A percentile compares a stretch with the other conserved stretches of the same genome.
Conservation (phyloP, 257 asterid genomes). For the Anisodus acutangulus region DNA sequence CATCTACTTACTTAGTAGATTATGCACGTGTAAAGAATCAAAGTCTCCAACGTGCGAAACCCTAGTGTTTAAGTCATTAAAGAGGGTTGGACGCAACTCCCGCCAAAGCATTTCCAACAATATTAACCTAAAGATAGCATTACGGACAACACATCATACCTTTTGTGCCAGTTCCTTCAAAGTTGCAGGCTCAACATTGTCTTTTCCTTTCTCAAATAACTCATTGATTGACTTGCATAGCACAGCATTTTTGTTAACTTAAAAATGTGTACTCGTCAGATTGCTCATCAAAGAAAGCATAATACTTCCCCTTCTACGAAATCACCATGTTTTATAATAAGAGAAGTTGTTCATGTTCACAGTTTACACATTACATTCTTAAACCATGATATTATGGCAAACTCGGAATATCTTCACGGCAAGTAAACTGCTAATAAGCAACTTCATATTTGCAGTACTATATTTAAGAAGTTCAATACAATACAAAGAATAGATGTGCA, state of each 20-base stretch:
- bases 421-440: conserved; percentile 14
- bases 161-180: conserved; percentile 67
- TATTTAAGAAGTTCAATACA: not conserved
- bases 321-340: not conserved
- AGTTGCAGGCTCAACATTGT: conserved; percentile 55
- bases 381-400: not conserved
- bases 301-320: conserved; percentile 24
- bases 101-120: not conserved
- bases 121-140: conserved; percentile 11
- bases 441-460: conserved; percentile 4
- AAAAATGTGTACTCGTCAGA: conserved; percentile 40
- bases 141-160: conserved; percentile 49
- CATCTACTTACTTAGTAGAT: no score
- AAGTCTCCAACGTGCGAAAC: no score
- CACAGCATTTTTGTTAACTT: conserved; percentile 82
- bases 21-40: no score
- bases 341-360: not conserved
- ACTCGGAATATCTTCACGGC: not conserved
- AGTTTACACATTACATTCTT: not conserved
- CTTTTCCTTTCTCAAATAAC: conserved; percentile 74
- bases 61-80: no score
- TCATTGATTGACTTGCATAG: conserved; percentile 86
- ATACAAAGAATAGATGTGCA: conserved; percentile 2
- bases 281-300: conserved; percentile 19
- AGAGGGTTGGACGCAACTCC: no score